Base-by-base conservation (phyloP, 441 rosid species). In the Euphorbia neoarborescens region DNA sequence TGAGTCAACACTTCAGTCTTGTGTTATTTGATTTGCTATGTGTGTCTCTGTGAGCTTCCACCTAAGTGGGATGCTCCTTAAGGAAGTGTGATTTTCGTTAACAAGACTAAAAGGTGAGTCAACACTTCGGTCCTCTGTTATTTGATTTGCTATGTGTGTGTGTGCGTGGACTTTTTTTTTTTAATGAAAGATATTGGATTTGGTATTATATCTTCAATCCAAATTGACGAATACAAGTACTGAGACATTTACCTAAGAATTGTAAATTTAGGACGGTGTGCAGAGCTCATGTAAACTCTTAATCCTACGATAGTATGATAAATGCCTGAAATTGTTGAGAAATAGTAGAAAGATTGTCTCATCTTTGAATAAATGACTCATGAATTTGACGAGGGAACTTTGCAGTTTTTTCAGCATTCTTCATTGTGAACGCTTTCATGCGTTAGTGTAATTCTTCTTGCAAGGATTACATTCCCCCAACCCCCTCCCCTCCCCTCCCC, bases 91-190 rank as follows among this genome's bases (percentile, higher is more conserved):
- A 82, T 90, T 72, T 87, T 92, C 86, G 86, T 94, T 40, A 92
- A 90, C 75, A 92, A 94, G 84, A 98, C 99, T 48, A 92, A 88
- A 88, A n/a, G 98, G 97, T 86, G 58, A 80, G 82, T 62, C 35
- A 12, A 58, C 67, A 37, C 37, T n/a, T 19, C 50, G 15, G 6
- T 4, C 19, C 77, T 34, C 2, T 51, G 48, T 14, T 61, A n/a
- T 17, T 72, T 61, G 50, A 28, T 14, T 15, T 12, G 4, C 34
- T 11, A n/a, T 38, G 64, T 57, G 42, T 2, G 19, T 67, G n/a
- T n/a, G n/a, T n/a, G n/a, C n/a, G 15, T 66, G 48, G 7, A 24
- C 48, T 25, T 25, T 48, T 22, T 27, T 32, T 25, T 25, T 48
- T 22, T 27, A 15, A 20, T 20, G 57, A 25, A 19, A 24, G 28